These are phyloP conservation scores for Ganoderma multipileum DNA, from an alignment of 1,284 basidiomycete genomes.

Conservation along the genomic window DNA sequence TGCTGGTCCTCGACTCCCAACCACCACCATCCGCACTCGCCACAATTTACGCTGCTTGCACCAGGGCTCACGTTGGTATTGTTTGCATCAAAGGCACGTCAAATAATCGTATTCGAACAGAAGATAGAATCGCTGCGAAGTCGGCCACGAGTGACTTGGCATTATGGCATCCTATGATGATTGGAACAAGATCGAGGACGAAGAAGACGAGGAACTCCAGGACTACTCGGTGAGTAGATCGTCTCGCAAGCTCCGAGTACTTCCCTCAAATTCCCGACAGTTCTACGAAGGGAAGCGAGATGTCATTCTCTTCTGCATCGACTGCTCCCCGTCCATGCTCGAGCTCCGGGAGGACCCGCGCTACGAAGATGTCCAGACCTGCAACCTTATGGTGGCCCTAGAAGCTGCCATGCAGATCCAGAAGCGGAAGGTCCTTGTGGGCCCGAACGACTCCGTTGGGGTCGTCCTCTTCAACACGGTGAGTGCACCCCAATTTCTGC, in stretches of 20 bases:
- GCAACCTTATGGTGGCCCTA: constrained; percentile 73
- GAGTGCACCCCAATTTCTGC: constrained; percentile 38
- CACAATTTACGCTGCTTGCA: background rate
- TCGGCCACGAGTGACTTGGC: background rate
- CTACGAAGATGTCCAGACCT: constrained; percentile 68
- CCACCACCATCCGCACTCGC: constrained; percentile 2
- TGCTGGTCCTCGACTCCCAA: background rate
- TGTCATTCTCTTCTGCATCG: constrained; percentile 92
- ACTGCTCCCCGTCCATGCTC: constrained; percentile 92
- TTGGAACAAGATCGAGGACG: constrained; percentile 77
- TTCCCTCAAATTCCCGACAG: constrained; percentile 45
- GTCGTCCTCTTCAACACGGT: constrained; percentile 94
- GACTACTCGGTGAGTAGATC: constrained; percentile 61
- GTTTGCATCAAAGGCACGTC: background rate
- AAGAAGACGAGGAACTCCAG: constrained; percentile 81
- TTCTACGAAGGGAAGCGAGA: constrained; percentile 79
- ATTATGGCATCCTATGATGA: constrained; percentile 70
- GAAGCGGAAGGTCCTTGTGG: constrained; percentile 89
- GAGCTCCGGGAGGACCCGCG: constrained; percentile 66
- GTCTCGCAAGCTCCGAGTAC: background rate
- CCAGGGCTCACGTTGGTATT: background rate
- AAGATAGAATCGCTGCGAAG: background rate
- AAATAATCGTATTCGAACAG: background rate
- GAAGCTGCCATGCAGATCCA: constrained; percentile 86
- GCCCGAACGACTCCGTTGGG: constrained; percentile 89